Evolutionary conservation across 2,329 filamentous ascomycete species (phyloP).

Genomic region (Pseudogymnoascus sp.): DNA sequence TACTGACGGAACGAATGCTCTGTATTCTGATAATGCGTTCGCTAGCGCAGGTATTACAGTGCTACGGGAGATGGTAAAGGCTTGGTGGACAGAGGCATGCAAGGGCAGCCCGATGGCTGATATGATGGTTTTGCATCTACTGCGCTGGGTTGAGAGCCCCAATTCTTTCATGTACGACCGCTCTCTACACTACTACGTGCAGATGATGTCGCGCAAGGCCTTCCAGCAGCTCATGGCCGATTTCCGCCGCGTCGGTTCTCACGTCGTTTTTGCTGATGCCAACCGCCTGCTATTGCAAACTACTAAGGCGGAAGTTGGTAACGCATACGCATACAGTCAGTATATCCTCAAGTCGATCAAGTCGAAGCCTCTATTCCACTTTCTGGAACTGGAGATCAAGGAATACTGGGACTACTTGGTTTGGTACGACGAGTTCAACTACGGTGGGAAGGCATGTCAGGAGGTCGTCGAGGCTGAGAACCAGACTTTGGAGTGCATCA

Average conservation of each 20-base stretch:
- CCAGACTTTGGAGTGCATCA: conserved; percentile 80
- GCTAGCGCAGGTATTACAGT: conserved; percentile 86
- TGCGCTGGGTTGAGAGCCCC: conserved; percentile 93
- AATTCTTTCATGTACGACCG: conserved; percentile 93
- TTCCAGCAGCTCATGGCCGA: conserved; percentile 96
- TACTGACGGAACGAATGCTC: conserved; percentile 57
- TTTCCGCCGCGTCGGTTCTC: conserved; percentile 88
- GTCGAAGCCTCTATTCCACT: conserved; percentile 89
- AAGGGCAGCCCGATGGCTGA: conserved; percentile 90
- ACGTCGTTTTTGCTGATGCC: conserved; percentile 89
- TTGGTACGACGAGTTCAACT: conserved; percentile 99
- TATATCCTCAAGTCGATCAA: conserved; percentile 98
- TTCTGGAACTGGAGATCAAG: conserved; percentile 92
- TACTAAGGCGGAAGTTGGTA: conserved; percentile 91
- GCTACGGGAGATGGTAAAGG: conserved; percentile 94
- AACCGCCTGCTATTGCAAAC: conserved; percentile 89
- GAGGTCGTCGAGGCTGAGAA: conserved; percentile 69
- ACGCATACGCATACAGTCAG: conserved; percentile 92
- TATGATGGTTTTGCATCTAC: conserved; percentile 92
- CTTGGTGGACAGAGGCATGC: conserved; percentile 95
- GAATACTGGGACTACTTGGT: conserved; percentile 99
- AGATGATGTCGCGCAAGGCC: conserved; percentile 97
- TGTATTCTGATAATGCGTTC: conserved; percentile 84
- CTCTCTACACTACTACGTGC: conserved; percentile 91
- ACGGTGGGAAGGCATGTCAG: conserved; percentile 85